phyloP scores from a whole-genome alignment of 2,329 filamentous ascomycete genomes.

The Gaeumannomyces sp. region DNA sequence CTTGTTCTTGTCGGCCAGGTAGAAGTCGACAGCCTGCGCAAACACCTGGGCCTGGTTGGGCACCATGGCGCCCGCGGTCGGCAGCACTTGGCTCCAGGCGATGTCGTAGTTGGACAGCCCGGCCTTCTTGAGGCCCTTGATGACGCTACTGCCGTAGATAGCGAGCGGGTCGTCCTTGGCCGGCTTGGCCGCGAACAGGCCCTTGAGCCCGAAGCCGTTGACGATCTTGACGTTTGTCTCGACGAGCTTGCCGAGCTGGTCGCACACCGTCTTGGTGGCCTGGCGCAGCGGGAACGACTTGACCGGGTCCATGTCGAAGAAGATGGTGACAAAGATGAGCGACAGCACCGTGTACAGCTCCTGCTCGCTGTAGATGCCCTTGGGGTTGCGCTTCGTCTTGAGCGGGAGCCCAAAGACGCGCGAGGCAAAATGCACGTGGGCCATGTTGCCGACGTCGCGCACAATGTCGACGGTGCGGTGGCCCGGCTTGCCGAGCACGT shows the following conservation, averaged over 20 bases:
- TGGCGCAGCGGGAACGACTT: constrained; percentile 60
- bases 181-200: constrained; percentile 45
- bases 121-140: constrained; percentile 57
- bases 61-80: constrained; percentile 59
- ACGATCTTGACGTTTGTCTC: constrained; percentile 60
- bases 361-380: constrained; percentile 49
- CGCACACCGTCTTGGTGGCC: constrained; percentile 48
- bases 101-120: constrained; percentile 60
- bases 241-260: constrained; percentile 54
- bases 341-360: constrained; percentile 58
- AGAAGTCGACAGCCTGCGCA: constrained; percentile 67
- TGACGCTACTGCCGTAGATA: constrained; percentile 58
- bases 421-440: constrained; percentile 58
- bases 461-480: constrained; percentile 65
- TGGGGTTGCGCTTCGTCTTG: constrained; percentile 54
- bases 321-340: constrained; percentile 59
- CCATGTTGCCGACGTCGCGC: constrained; percentile 62
- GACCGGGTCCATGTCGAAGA: constrained; percentile 59
- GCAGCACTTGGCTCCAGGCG: constrained; percentile 64
- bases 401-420: constrained; percentile 60
- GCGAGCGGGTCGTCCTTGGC: constrained; percentile 49
- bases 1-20: constrained; percentile 51
- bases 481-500: constrained; percentile 43
- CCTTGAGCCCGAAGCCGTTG: constrained; percentile 33
- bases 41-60: constrained; percentile 69